phyloP scores from a whole-genome alignment of 768 basidiomycete genomes.

The Pleurotus platypus region DNA sequence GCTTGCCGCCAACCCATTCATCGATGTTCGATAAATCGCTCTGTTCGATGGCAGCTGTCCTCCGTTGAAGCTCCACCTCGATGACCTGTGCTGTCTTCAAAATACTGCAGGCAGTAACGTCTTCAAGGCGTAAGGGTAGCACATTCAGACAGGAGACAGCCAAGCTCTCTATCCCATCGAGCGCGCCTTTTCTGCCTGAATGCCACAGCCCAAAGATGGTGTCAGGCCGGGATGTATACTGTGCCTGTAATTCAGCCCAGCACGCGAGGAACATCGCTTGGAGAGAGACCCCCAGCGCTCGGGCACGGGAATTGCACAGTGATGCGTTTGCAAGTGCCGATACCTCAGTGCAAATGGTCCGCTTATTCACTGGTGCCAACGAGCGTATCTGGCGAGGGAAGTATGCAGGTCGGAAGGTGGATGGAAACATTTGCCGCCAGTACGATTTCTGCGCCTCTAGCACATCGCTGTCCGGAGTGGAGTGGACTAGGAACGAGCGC shows the following conservation, averaged over 20 bases:
- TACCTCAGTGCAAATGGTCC: constrained; percentile 12
- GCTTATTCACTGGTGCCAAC: constrained; percentile 4
- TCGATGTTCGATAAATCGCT: constrained; percentile 31
- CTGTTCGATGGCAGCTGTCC: constrained; percentile 37
- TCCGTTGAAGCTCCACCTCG: constrained; percentile 27
- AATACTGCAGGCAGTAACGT: constrained; percentile 11
- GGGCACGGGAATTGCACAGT: constrained; percentile 39
- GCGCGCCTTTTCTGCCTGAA: constrained; percentile 33
- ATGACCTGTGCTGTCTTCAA: constrained; percentile 28
- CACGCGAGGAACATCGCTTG: constrained; percentile 38
- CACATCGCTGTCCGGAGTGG: constrained; percentile 15
- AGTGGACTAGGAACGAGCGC: constrained; percentile 23
- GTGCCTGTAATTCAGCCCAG: constrained; percentile 38
- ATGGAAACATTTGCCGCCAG: constrained; percentile 31
- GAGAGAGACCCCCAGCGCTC: constrained; percentile 28
- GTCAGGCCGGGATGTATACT: constrained; percentile 19
- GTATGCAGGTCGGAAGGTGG: constrained; percentile 18
- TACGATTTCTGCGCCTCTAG: constrained; percentile 25
- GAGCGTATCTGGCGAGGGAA: constrained; percentile 19
- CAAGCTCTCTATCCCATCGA: constrained; percentile 31
- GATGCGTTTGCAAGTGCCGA: constrained; percentile 16
- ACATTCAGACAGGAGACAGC: constrained; percentile 39
- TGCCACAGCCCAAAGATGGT: constrained; percentile 46
- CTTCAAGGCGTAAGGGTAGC: constrained; percentile 31
- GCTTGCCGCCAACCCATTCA: constrained; percentile 28